phyloP scores from a whole-genome alignment of 2,329 filamentous ascomycete genomes.

The Penicillium sp. region DNA sequence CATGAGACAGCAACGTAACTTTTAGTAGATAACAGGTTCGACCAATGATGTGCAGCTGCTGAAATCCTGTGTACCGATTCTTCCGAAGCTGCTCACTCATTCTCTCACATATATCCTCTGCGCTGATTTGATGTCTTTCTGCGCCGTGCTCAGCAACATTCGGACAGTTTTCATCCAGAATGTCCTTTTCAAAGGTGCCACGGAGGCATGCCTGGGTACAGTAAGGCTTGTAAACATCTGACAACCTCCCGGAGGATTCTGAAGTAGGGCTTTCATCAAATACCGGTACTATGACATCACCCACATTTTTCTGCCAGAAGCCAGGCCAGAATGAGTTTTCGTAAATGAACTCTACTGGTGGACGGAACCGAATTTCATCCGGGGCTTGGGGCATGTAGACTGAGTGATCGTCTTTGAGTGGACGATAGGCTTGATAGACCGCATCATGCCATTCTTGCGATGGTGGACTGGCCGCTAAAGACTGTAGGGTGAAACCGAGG shows the following conservation, averaged over 20 bases:
- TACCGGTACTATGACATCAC: constrained; percentile 6
- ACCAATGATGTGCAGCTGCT: constrained; percentile 21
- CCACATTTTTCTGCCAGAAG: not conserved
- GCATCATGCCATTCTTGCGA: not conserved
- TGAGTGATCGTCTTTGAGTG: not conserved
- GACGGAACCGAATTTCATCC: not conserved
- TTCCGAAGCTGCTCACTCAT: constrained; percentile 15
- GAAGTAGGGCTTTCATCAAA: too few relatives aligned
- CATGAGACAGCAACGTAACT: constrained; percentile 20
- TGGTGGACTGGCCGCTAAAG: not conserved
- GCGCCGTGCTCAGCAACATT: constrained; percentile 25
- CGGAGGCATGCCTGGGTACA: constrained; percentile 20
- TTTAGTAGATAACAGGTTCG: constrained; percentile 24
- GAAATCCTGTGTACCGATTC: constrained; percentile 17
- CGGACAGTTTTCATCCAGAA: constrained; percentile 25
- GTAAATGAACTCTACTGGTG: not conserved
- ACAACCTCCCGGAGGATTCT: not conserved
- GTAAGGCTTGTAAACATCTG: constrained; percentile 9
- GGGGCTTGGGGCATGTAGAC: not conserved
- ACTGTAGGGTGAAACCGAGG: not conserved
- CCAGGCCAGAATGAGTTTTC: not conserved
- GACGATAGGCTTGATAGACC: not conserved
- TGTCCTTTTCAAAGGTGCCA: constrained; percentile 14
- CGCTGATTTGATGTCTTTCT: constrained; percentile 24
- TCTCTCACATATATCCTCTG: constrained; percentile 15